phyloP scores from a whole-genome alignment of 129 eudicot species.

The Scalesia atractyloides region DNA sequence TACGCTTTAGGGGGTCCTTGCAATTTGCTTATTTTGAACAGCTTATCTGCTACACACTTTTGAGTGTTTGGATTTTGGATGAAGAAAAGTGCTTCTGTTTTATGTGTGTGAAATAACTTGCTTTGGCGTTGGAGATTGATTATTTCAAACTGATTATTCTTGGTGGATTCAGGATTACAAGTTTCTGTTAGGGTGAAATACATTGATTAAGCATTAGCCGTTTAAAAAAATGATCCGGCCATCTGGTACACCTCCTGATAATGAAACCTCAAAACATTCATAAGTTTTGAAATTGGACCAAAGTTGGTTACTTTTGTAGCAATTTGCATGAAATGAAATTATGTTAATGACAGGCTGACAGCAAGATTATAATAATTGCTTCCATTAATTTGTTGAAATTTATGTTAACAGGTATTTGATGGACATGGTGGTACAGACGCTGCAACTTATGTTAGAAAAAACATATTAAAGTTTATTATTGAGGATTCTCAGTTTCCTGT shows the following conservation, averaged over 20 bases:
- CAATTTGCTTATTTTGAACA: neutral
- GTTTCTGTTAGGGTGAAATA: neutral
- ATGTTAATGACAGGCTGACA: neutral
- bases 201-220: neutral
- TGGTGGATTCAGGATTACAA: neutral
- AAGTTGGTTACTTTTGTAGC: neutral
- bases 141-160: neutral
- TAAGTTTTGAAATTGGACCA: neutral
- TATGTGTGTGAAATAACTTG: neutral
- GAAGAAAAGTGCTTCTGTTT: neutral
- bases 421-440: conserved; percentile 99
- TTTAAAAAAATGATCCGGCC: no score
- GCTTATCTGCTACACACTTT: neutral
- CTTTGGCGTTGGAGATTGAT: neutral
- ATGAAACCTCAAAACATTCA: neutral
- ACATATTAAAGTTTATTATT: conserved; percentile 68
- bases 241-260: no score
- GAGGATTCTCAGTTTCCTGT: conserved; percentile 74
- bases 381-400: neutral
- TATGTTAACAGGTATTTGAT: conserved; percentile 76
- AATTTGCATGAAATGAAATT: conserved; percentile 10
- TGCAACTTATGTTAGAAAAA: conserved; percentile 60
- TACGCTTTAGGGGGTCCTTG: neutral
- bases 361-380: neutral
- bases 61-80: neutral